phyloP scores from a whole-genome alignment of 148 eudicot genomes.

The Beta vulgaris region DNA sequence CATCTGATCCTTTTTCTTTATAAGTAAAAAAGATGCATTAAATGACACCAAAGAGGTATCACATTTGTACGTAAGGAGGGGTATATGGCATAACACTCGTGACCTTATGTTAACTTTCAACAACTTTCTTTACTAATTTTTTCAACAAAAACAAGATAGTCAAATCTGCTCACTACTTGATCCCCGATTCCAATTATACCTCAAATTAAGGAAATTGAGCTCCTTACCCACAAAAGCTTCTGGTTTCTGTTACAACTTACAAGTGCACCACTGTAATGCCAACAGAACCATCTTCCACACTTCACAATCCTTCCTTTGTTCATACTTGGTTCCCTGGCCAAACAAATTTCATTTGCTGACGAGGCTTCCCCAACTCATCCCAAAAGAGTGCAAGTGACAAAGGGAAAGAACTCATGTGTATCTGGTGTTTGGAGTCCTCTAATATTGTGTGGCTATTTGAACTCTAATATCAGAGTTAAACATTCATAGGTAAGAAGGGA shows the following conservation, averaged over 20 bases:
- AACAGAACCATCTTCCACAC: not conserved
- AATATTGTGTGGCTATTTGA: constrained; percentile 5
- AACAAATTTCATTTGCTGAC: not conserved
- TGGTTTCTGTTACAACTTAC: not conserved
- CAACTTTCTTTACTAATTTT: not conserved
- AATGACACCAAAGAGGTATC: no score
- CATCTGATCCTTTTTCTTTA: not conserved
- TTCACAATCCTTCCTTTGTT: not conserved
- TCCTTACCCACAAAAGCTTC: not conserved
- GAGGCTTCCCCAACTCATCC: not conserved
- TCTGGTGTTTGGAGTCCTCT: constrained; percentile 1
- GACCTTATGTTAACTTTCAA: not conserved
- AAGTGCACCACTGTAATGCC: not conserved
- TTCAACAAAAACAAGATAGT: not conserved
- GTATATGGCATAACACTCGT: not conserved
- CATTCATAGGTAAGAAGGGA: constrained; percentile 84
- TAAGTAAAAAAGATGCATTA: not conserved
- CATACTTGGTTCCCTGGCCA: not conserved
- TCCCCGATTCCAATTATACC: not conserved
- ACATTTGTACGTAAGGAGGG: not conserved
- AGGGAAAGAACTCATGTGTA: not conserved
- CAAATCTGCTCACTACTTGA: not conserved
- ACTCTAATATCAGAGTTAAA: not conserved
- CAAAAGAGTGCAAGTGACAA: not conserved
- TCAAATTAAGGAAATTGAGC: not conserved